These are phyloP conservation scores for Clavariopsis aquatica DNA, from an alignment of 495 filamentous ascomycete species.

Conservation along the genomic window DNA sequence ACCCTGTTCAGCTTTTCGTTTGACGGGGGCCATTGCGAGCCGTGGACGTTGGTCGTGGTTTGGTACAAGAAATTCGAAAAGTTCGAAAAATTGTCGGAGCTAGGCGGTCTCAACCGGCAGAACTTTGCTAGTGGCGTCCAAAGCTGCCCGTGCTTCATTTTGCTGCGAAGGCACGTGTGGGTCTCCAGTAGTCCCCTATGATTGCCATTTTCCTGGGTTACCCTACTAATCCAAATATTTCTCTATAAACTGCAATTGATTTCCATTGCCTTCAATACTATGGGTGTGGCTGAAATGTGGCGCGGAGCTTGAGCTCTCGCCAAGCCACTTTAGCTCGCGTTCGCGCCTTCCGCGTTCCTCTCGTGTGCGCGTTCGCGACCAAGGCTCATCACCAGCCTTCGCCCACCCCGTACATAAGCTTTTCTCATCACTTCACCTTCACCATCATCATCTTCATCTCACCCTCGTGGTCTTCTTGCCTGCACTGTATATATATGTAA, in stretches of 20 bases:
- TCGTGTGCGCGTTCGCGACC: not conserved
- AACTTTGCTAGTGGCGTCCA: not conserved
- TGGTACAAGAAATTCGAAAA: not conserved
- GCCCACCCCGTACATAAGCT: not conserved
- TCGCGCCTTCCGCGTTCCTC: not conserved
- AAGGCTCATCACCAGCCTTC: not conserved
- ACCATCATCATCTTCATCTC: not conserved
- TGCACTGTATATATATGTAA: slow-evolving; percentile 1
- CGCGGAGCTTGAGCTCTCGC: not conserved
- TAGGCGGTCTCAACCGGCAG: not conserved
- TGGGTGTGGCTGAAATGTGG: too few relatives aligned
- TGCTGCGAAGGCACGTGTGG: too few relatives aligned
- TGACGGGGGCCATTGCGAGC: slow-evolving; percentile 27
- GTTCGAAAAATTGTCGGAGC: not conserved
- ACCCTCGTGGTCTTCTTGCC: not conserved
- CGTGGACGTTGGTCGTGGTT: not conserved
- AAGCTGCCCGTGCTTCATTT: not conserved
- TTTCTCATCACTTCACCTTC: not conserved
- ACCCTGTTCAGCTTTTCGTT: slow-evolving; percentile 31
- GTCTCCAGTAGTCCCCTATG: too few relatives aligned
- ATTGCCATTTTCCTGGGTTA: too few relatives aligned
- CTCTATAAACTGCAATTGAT: too few relatives aligned
- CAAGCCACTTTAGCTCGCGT: slow-evolving; percentile 1
- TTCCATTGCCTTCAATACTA: too few relatives aligned
- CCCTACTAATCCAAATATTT: too few relatives aligned